Base-by-base conservation (phyloP, 2,329 filamentous ascomycete genomes). In the Penicillium nordicum region DNA sequence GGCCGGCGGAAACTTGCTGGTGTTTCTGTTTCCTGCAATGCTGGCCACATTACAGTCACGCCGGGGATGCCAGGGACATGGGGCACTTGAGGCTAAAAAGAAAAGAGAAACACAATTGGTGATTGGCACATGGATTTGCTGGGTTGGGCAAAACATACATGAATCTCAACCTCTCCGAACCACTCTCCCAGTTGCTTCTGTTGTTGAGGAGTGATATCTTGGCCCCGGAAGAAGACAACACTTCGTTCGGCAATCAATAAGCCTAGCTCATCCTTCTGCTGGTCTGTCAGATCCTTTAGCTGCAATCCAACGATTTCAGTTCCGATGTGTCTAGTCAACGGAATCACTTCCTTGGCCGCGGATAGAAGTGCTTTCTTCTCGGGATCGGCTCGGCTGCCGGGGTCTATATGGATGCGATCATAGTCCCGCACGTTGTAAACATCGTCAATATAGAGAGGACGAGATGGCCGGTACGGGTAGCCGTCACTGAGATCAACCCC, bases 41-140 rank as follows among this genome's bases (percentile, higher is more conserved):
- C 86, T 0, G 88, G 88, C 88, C 87, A 90, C 46, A 90, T 86
- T 5, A 89, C 84, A 0, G 80, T 83, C 1, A 85, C 84, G 0
- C 87, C 87, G 0, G 79, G 77, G 0, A 88, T 75, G 1, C 87
- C 88, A 0, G 88, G 88, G 0, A 90, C 87, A 43, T 88, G 84
- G 0, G 88, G 82, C 0, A 84, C 85, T 82, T 90, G 87, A 0
- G 88, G 87, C 84, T 88, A 52, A 16, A 34, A 34, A 41, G 7
- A 4, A 29, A 34, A 36, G 5, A 23, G 12, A 23, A 23, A 49
- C 21, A 41, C 30, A 30, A 30, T 53, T 37, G 23, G 23, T 45
- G 41, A 14, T 45, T 23, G 12, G 25, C 1, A 57, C 21, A 34
- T 34, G 7, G 12, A 8, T 25, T 38, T 5, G 7, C 25, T 25